Conservation (phyloP, 768 basidiomycete species). For the Hygrophorus pudorinus region DNA sequence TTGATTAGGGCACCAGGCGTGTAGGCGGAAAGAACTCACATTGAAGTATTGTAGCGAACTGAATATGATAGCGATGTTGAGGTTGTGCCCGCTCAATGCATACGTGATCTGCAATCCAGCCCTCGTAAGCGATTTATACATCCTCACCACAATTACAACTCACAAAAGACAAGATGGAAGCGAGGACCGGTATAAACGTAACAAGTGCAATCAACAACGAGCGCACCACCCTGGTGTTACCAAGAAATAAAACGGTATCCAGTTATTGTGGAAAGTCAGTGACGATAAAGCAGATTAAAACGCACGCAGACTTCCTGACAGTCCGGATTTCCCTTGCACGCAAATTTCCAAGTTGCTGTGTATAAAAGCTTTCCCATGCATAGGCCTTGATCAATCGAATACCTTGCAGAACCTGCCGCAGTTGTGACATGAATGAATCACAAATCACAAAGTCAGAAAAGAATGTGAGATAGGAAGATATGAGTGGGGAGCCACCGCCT, state of each 20-base stretch:
- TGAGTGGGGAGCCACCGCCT: conserved; percentile 3
- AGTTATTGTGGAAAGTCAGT: not conserved
- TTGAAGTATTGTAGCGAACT: conserved; percentile 51
- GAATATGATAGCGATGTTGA: conserved; percentile 48
- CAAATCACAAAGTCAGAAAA: not conserved
- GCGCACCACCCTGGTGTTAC: no score
- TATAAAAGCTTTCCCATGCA: conserved; percentile 29
- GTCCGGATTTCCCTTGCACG: conserved; percentile 12
- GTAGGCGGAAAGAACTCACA: no score
- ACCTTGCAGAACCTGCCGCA: conserved; percentile 30
- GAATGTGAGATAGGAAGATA: not conserved
- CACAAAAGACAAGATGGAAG: conserved; percentile 33
- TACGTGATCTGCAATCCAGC: conserved; percentile 69
- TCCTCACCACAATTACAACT: no score
- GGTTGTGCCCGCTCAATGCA: conserved; percentile 40
- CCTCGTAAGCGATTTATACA: no score
- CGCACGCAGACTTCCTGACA: conserved; percentile 14
- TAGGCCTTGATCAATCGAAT: conserved; percentile 38
- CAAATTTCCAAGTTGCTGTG: conserved; percentile 12
- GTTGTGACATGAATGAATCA: no score
- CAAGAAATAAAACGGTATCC: conserved; percentile 12
- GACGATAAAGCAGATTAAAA: not conserved
- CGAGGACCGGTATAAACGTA: conserved; percentile 26
- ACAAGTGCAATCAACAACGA: conserved; percentile 17
- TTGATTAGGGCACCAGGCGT: no score